These are phyloP conservation scores for Naganishia friedmannii DNA, from an alignment of 768 basidiomycete species.

Conservation along the genomic window DNA sequence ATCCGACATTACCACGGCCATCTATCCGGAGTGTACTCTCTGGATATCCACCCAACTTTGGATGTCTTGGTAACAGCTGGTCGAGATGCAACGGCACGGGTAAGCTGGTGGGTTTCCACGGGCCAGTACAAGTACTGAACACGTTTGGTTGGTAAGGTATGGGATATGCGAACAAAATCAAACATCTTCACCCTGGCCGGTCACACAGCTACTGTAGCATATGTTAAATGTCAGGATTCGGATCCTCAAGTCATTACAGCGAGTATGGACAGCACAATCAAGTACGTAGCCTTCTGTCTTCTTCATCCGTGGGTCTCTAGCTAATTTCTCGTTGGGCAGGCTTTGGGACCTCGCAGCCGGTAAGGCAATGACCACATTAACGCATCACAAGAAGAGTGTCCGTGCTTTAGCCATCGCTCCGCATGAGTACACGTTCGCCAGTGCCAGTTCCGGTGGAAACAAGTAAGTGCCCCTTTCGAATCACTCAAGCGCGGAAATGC, in stretches of 20 bases:
- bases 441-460: constrained; percentile 94
- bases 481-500: neutral
- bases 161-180: constrained; percentile 99
- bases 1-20: constrained; percentile 99
- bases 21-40: constrained; percentile 91
- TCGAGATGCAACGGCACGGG: constrained; percentile 91
- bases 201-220: constrained; percentile 91
- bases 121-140: neutral
- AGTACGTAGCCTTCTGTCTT: constrained; percentile 56
- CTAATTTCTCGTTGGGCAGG: constrained; percentile 53
- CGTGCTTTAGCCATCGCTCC: constrained; percentile 91
- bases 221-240: constrained; percentile 92
- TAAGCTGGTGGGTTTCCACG: constrained; percentile 31
- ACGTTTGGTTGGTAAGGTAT: constrained; percentile 55
- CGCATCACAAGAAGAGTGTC: constrained; percentile 99
- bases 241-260: constrained; percentile 98
- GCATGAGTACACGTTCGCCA: constrained; percentile 93
- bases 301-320: constrained; percentile 6
- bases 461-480: constrained; percentile 55
- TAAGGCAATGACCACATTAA: constrained; percentile 90
- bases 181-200: constrained; percentile 90
- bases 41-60: constrained; percentile 87
- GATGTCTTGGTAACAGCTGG: constrained; percentile 93
- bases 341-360: constrained; percentile 98
- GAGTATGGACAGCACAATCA: constrained; percentile 94